Percentiles rank a stretch among this genome's conserved stretches.
Evolutionary conservation across 73 alveolate species (phyloP).

Genomic region (Halteria grandinella): DNA sequence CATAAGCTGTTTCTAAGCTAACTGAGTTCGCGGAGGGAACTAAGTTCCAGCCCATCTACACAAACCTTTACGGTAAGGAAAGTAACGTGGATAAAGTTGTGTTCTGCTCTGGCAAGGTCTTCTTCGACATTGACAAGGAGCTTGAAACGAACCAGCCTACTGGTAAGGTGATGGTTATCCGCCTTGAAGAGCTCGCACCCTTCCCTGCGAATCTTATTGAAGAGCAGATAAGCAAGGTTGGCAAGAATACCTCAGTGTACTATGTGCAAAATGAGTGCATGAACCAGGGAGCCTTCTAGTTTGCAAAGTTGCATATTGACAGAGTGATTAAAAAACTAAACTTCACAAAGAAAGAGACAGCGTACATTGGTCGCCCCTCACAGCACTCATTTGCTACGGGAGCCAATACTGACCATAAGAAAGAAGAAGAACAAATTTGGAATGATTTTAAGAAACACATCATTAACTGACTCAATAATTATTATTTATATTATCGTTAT

Average conservation of each 20-base stretch:
- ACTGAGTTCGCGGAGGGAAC: conserved; percentile 65
- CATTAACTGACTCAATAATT: too few relatives aligned
- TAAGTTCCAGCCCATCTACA: conserved; percentile 65
- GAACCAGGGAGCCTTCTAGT: conserved; percentile 77
- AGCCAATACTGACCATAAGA: conserved; percentile 26
- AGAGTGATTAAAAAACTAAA: conserved; percentile 20
- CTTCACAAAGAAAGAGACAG: background rate
- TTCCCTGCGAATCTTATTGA: conserved; percentile 75
- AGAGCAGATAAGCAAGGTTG: conserved; percentile 29
- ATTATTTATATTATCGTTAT: too few relatives aligned
- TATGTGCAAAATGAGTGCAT: conserved; percentile 82
- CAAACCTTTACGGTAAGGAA: conserved; percentile 35
- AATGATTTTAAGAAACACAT: too few relatives aligned
- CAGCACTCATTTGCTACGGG: conserved; percentile 63
- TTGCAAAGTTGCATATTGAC: conserved; percentile 48
- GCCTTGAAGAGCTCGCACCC: conserved; percentile 84
- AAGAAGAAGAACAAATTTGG: conserved; percentile 28
- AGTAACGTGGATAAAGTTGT: conserved; percentile 29
- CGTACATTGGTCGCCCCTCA: conserved; percentile 60
- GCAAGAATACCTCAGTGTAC: conserved; percentile 6
- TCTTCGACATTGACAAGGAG: conserved; percentile 58
- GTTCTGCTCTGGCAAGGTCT: conserved; percentile 76
- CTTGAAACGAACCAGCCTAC: conserved; percentile 41
- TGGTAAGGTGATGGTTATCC: conserved; percentile 42
- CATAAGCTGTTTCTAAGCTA: conserved; percentile 59